A percentile compares a stretch with the other conserved stretches of the same genome.
Evolutionary conservation across 1,284 basidiomycete species (phyloP).

Genomic region (Malassezia brasiliensis): DNA sequence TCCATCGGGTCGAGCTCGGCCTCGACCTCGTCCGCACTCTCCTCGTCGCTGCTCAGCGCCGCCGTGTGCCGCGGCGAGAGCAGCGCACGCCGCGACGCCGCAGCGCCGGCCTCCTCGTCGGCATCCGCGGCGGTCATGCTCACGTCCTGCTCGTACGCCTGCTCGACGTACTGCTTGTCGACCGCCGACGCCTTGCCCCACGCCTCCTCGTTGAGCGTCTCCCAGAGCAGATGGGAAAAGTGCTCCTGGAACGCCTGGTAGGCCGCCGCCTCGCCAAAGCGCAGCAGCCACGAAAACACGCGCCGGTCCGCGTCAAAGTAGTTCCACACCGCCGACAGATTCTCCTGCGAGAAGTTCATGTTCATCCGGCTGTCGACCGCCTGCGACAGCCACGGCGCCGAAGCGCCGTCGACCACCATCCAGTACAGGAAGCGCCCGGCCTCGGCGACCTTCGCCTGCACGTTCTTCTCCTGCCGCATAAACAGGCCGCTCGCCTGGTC

Average conservation of each 20-base stretch:
- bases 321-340: conserved; percentile 73
- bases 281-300: conserved; percentile 72
- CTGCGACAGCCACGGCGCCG: conserved; percentile 57
- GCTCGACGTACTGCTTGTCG: conserved; percentile 57
- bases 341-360: conserved; percentile 38
- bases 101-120: conserved; percentile 17
- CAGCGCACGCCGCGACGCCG: conserved; percentile 1
- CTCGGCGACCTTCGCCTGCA: conserved; percentile 62
- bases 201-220: conserved; percentile 63
- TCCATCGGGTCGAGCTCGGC: conserved; percentile 20
- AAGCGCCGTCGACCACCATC: conserved; percentile 53
- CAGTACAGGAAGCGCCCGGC: conserved; percentile 55
- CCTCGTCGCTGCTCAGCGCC: conserved; percentile 23
- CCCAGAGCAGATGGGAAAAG: conserved; percentile 70
- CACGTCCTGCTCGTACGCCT: conserved; percentile 61
- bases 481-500: conserved; percentile 63
- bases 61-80: conserved; percentile 13
- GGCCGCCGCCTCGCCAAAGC: conserved; percentile 57
- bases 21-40: conserved; percentile 24
- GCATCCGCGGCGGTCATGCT: conserved; percentile 58
- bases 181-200: conserved; percentile 62
- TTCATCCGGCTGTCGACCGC: conserved; percentile 56
- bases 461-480: conserved; percentile 60
- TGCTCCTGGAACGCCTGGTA: conserved; percentile 61
- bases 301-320: conserved; percentile 54